Evolutionary conservation across 2,329 filamentous ascomycete genomes (phyloP).

Genomic region (Ophiostoma populinum): DNA sequence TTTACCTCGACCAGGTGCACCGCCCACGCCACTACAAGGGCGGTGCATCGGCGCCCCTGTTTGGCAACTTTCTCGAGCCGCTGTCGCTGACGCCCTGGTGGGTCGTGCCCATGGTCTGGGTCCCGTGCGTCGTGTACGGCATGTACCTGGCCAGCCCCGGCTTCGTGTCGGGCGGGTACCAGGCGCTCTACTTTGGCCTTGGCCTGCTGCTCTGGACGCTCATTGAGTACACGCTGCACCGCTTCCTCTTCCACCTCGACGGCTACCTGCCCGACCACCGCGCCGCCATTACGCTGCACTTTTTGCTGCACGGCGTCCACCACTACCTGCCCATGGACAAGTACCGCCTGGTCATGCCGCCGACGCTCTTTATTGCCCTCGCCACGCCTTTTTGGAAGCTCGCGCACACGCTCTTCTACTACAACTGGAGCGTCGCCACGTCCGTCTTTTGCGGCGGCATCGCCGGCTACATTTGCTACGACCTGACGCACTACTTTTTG

Average conservation of each 20-base stretch:
- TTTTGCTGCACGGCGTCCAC: constrained; percentile 89
- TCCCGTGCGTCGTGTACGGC: constrained; percentile 64
- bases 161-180: constrained; percentile 29
- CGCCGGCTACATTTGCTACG: constrained; percentile 92
- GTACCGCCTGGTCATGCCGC: constrained; percentile 93
- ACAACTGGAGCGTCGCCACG: constrained; percentile 67
- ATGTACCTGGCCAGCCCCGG: constrained; percentile 46
- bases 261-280: constrained; percentile 79
- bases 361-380: constrained; percentile 66
- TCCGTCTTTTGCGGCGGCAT: constrained; percentile 77
- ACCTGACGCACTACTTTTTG: constrained; percentile 95
- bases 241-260: constrained; percentile 89
- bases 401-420: constrained; percentile 65
- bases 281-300: constrained; percentile 71
- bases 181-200: constrained; percentile 45
- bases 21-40: constrained; percentile 91
- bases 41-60: constrained; percentile 78
- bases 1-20: constrained; percentile 93
- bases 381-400: constrained; percentile 86
- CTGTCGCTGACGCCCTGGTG: constrained; percentile 91
- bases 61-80: constrained; percentile 98
- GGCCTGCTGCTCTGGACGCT: constrained; percentile 76
- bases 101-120: constrained; percentile 68
- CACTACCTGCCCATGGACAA: constrained; percentile 99
- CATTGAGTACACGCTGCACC: constrained; percentile 75